phyloP scores from a whole-genome alignment of 2,329 filamentous ascomycete genomes.

The Penicillium hesseltinei region DNA sequence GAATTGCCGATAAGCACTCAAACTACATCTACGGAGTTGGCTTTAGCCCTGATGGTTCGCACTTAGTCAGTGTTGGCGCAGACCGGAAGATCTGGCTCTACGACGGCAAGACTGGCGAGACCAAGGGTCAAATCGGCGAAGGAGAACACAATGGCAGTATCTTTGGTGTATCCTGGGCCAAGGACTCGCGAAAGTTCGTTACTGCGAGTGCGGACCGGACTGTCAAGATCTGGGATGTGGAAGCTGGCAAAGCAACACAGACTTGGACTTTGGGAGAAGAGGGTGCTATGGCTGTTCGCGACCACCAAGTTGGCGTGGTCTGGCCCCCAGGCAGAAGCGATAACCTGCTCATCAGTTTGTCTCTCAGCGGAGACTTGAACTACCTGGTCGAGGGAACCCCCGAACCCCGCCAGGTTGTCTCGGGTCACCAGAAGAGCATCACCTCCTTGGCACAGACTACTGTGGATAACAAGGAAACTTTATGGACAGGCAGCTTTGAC shows the following conservation, averaged over 20 bases:
- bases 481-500: constrained; percentile 91
- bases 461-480: constrained; percentile 54
- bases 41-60: constrained; percentile 83
- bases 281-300: constrained; percentile 65
- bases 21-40: constrained; percentile 85
- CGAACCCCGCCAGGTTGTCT: constrained; percentile 68
- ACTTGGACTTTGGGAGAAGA: constrained; percentile 83
- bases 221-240: constrained; percentile 89
- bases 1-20: constrained; percentile 73
- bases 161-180: constrained; percentile 85
- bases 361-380: constrained; percentile 82
- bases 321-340: constrained; percentile 82
- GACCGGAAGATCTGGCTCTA: constrained; percentile 92
- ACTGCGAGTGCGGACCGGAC: constrained; percentile 94
- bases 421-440: constrained; percentile 89
- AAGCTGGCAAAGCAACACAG: constrained; percentile 72
- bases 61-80: constrained; percentile 84
- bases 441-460: constrained; percentile 67
- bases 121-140: constrained; percentile 64
- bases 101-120: constrained; percentile 91
- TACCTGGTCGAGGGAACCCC: constrained; percentile 74
- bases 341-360: constrained; percentile 84
- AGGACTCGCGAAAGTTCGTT: constrained; percentile 79
- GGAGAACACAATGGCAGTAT: constrained; percentile 90
- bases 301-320: constrained; percentile 94